Evolutionary conservation across 2,329 filamentous ascomycete species (phyloP).

Genomic region (Cercospora berteroae): DNA sequence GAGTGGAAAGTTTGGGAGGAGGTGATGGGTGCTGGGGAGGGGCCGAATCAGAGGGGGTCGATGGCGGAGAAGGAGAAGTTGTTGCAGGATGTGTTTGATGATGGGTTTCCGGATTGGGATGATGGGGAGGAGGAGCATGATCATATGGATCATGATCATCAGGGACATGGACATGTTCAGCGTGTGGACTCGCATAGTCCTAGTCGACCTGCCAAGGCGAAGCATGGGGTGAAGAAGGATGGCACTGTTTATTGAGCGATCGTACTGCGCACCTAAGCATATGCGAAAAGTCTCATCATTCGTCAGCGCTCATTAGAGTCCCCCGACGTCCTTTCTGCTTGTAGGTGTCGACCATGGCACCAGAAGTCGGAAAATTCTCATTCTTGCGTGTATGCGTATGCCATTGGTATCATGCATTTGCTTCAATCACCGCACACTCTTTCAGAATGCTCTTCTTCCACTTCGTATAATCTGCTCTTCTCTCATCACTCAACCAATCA

Average conservation of each 20-base stretch:
- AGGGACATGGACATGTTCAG: constrained; percentile 13
- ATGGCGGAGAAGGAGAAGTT: constrained; percentile 35
- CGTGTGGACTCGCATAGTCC: constrained; percentile 23
- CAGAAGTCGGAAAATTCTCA: too few relatives aligned
- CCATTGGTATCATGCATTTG: constrained; percentile 1
- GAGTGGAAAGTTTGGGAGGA: constrained; percentile 51
- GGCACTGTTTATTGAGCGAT: constrained; percentile 26
- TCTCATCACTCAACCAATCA: constrained; percentile 66
- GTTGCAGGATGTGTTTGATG: constrained; percentile 45
- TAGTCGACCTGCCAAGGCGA: constrained; percentile 12
- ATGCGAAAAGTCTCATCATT: too few relatives aligned
- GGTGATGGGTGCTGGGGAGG: constrained; percentile 28
- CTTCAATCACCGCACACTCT: constrained; percentile 46
- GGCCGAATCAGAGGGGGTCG: constrained; percentile 18
- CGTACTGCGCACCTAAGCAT: too few relatives aligned
- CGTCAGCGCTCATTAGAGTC: too few relatives aligned
- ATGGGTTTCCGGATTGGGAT: constrained; percentile 36
- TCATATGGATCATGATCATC: constrained; percentile 26
- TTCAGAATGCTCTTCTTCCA: constrained; percentile 65
- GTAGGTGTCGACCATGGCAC: too few relatives aligned
- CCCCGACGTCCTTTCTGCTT: too few relatives aligned
- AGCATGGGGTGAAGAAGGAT: constrained; percentile 27
- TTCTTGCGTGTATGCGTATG: too few relatives aligned
- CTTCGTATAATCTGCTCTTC: constrained; percentile 57
- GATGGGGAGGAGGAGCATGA: constrained; percentile 19